phyloP scores from a whole-genome alignment of 2,329 filamentous ascomycete species.

The Xylariaceae sp. region DNA sequence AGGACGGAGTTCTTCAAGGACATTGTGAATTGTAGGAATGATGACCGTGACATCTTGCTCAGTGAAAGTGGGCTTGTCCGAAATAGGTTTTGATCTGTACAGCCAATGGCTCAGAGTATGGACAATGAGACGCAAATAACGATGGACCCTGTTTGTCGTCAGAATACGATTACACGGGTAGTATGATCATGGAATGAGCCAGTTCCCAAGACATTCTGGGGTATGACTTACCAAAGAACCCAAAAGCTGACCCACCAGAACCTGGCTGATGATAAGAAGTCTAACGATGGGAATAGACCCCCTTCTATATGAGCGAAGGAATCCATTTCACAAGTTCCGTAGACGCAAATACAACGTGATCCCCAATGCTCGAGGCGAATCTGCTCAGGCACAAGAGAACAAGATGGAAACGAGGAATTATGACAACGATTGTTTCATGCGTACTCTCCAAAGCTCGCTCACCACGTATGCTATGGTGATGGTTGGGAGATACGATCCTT shows the following conservation, averaged over 20 bases:
- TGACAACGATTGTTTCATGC: too few species aligned
- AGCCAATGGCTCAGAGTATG: slow-evolving; percentile 83
- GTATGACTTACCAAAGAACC: slow-evolving; percentile 45
- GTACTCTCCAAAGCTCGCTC: too few species aligned
- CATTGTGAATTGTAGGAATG: slow-evolving; percentile 87
- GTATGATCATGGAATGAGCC: slow-evolving; percentile 21
- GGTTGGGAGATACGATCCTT: too few species aligned
- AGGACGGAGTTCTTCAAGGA: slow-evolving; percentile 76
- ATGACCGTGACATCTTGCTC: slow-evolving; percentile 88
- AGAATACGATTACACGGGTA: slow-evolving; percentile 19
- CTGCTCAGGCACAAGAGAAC: too few species aligned
- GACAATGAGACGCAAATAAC: slow-evolving; percentile 81
- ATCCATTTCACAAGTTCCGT: background rate
- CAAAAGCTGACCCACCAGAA: slow-evolving; percentile 48
- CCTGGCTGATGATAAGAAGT: slow-evolving; percentile 41
- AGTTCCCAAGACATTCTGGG: background rate
- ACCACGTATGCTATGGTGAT: too few species aligned
- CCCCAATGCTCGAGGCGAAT: too few species aligned
- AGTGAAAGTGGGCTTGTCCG: slow-evolving; percentile 75
- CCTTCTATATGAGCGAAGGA: background rate
- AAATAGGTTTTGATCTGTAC: slow-evolving; percentile 81
- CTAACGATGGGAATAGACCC: slow-evolving; percentile 26
- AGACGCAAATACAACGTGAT: background rate
- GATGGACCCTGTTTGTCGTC: slow-evolving; percentile 64
- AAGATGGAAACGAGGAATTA: too few species aligned